Evolutionary conservation across 805 yeast species (phyloP).

Genomic region (Ogataea methanolica): DNA sequence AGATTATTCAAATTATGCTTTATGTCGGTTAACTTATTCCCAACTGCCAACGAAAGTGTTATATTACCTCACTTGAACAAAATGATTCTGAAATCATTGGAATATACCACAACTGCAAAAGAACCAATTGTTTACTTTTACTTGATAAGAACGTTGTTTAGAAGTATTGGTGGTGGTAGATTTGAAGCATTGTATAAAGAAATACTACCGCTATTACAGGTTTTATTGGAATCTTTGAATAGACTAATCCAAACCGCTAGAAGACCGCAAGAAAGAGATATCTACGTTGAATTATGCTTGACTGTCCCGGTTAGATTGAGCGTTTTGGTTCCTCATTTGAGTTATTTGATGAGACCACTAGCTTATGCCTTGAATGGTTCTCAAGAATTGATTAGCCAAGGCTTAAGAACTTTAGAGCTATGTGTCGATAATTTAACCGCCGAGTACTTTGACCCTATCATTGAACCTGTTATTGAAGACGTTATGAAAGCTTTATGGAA

Average conservation of each 20-base stretch:
- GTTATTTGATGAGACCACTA: conserved; percentile 83
- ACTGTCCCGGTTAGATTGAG: conserved; percentile 95
- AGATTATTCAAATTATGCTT: conserved; percentile 88
- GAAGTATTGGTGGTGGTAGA: conserved; percentile 96
- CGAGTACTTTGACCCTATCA: conserved; percentile 93
- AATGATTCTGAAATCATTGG: conserved; percentile 74
- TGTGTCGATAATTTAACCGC: conserved; percentile 97
- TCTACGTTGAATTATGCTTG: conserved; percentile 89
- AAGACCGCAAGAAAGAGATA: conserved; percentile 85
- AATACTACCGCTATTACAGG: conserved; percentile 86
- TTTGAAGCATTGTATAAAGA: conserved; percentile 91
- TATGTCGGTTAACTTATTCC: conserved; percentile 92
- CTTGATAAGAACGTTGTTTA: conserved; percentile 79
- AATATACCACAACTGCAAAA: conserved; percentile 75
- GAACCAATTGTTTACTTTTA: conserved; percentile 91
- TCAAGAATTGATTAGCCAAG: conserved; percentile 90
- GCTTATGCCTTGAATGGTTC: conserved; percentile 87
- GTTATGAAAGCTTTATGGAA: conserved; percentile 92
- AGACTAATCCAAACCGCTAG: conserved; percentile 78
- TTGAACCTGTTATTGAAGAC: conserved; percentile 93
- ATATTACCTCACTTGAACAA: conserved; percentile 83
- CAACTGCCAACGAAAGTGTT: conserved; percentile 80
- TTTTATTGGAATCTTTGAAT: conserved; percentile 78
- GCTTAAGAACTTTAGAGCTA: conserved; percentile 86
- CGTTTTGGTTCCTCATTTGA: conserved; percentile 88